Evolutionary conservation across 2,329 filamentous ascomycete species (phyloP).

Genomic region (Paecilomyces niveus): DNA sequence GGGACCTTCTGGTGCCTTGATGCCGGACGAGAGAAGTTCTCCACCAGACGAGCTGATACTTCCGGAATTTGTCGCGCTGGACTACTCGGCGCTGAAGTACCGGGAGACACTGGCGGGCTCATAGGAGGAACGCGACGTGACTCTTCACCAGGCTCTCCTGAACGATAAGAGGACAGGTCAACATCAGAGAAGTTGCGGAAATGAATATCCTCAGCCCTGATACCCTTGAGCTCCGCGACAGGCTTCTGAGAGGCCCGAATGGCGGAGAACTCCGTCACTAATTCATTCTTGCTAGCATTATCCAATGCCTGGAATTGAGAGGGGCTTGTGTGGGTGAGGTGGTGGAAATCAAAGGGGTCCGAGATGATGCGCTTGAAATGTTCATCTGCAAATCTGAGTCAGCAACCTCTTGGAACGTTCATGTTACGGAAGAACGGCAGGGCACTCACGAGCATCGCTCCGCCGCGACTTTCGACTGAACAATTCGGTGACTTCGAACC

Average conservation of each 20-base stretch:
- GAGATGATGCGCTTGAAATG: conserved; percentile 48
- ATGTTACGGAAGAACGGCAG: background rate
- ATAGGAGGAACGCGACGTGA: conserved; percentile 6
- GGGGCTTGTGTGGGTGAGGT: conserved; percentile 53
- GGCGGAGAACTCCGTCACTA: conserved; percentile 48
- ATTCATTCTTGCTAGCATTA: conserved; percentile 43
- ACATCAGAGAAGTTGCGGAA: conserved; percentile 28
- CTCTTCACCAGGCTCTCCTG: background rate
- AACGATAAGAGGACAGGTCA: conserved; percentile 9
- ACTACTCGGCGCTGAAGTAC: conserved; percentile 16
- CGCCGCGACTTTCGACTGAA: conserved; percentile 27
- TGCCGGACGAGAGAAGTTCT: conserved; percentile 51
- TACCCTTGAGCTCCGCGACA: conserved; percentile 43
- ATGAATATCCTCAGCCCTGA: conserved; percentile 43
- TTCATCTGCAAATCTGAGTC: conserved; percentile 22
- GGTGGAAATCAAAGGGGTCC: conserved; percentile 58
- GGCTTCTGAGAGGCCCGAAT: conserved; percentile 48
- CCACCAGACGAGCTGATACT: conserved; percentile 32
- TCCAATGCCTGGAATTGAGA: conserved; percentile 48
- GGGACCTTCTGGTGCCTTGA: conserved; percentile 33
- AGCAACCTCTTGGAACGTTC: background rate
- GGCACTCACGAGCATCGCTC: conserved; percentile 28
- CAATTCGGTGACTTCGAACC: conserved; percentile 23
- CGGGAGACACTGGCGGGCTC: conserved; percentile 26
- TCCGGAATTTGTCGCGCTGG: conserved; percentile 15